phyloP scores from a whole-genome alignment of 2,329 filamentous ascomycete species.

The Biscogniauxia sp. region DNA sequence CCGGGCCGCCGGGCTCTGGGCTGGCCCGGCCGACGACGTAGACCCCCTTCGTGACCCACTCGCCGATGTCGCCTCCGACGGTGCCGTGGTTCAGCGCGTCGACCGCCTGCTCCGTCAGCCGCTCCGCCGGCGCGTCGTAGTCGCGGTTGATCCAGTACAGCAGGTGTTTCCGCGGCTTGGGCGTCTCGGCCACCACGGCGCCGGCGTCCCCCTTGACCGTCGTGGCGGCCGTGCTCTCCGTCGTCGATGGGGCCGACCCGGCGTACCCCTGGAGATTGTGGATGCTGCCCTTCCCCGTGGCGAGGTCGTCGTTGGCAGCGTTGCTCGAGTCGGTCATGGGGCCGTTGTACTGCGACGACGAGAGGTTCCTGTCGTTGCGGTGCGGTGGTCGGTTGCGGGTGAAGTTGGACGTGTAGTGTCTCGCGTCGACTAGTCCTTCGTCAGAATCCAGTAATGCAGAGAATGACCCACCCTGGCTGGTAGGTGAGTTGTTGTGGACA shows the following conservation, averaged over 20 bases:
- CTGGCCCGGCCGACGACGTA: not conserved
- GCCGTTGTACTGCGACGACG: slow-evolving; percentile 12
- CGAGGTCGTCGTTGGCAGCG: not conserved
- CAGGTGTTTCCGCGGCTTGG: not conserved
- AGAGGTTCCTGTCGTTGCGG: slow-evolving; percentile 19
- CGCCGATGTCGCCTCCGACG: slow-evolving; percentile 2
- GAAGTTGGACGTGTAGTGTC: slow-evolving; percentile 7
- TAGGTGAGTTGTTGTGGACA: not conserved
- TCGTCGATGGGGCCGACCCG: slow-evolving; percentile 6
- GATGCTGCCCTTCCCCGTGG: not conserved
- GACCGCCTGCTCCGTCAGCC: slow-evolving; percentile 20
- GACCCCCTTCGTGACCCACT: slow-evolving; percentile 17
- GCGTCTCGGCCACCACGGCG: no score
- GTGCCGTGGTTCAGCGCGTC: slow-evolving; percentile 15
- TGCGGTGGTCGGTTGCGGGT: slow-evolving; percentile 19
- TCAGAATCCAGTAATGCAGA: slow-evolving; percentile 7
- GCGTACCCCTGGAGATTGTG: not conserved
- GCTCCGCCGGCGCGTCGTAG: slow-evolving; percentile 8
- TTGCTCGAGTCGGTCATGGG: slow-evolving; percentile 8
- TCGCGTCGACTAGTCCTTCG: not conserved
- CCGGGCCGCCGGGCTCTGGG: slow-evolving; percentile 2
- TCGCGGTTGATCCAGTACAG: slow-evolving; percentile 8
- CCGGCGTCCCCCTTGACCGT: slow-evolving; percentile 1
- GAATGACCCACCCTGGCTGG: not conserved
- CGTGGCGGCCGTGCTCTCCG: slow-evolving; percentile 10